A percentile compares a stretch with the other conserved stretches of the same genome.
These are phyloP conservation scores for Ceratocystiopsis sp. DNA, from an alignment of 2,329 filamentous ascomycete species.

Conservation along the genomic window DNA sequence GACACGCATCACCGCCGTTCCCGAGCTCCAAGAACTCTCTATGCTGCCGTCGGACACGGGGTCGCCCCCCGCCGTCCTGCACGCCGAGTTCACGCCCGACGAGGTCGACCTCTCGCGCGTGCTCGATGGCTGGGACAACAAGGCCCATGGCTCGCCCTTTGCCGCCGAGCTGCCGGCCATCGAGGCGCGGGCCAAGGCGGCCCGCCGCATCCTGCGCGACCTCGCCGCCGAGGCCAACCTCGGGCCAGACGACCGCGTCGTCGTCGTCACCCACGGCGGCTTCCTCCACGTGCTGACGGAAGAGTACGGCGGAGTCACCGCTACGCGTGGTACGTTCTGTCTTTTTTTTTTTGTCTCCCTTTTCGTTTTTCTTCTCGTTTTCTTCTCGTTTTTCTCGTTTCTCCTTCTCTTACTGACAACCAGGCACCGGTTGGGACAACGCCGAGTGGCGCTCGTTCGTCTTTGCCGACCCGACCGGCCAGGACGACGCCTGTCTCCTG, in stretches of 20 bases:
- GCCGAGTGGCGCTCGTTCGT: slow-evolving; percentile 54
- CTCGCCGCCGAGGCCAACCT: slow-evolving; percentile 21
- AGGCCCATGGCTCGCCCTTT: slow-evolving; percentile 29
- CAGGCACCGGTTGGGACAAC: slow-evolving; percentile 59
- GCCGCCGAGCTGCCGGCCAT: slow-evolving; percentile 35
- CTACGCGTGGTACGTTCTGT: slow-evolving; percentile 8
- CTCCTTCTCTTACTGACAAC: neutral
- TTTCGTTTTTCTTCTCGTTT: neutral
- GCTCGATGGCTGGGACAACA: slow-evolving; percentile 53
- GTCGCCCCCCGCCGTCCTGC: slow-evolving; percentile 34
- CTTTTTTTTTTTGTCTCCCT: too few species aligned
- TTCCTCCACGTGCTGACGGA: slow-evolving; percentile 64
- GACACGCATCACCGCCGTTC: slow-evolving; percentile 45
- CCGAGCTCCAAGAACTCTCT: slow-evolving; percentile 64
- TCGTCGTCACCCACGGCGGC: slow-evolving; percentile 4
- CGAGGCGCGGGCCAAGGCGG: slow-evolving; percentile 40
- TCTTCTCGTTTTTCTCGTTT: neutral
- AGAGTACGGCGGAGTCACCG: slow-evolving; percentile 50
- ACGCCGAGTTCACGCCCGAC: slow-evolving; percentile 38
- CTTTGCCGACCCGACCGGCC: slow-evolving; percentile 36
- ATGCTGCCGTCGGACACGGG: slow-evolving; percentile 63
- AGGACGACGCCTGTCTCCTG: slow-evolving; percentile 29
- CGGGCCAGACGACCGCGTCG: slow-evolving; percentile 39
- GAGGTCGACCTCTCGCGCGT: slow-evolving; percentile 47
- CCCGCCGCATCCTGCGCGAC: slow-evolving; percentile 39